These are phyloP conservation scores for Venturia aucupariae DNA, from an alignment of 2,329 filamentous ascomycete species.

Conservation along the genomic window DNA sequence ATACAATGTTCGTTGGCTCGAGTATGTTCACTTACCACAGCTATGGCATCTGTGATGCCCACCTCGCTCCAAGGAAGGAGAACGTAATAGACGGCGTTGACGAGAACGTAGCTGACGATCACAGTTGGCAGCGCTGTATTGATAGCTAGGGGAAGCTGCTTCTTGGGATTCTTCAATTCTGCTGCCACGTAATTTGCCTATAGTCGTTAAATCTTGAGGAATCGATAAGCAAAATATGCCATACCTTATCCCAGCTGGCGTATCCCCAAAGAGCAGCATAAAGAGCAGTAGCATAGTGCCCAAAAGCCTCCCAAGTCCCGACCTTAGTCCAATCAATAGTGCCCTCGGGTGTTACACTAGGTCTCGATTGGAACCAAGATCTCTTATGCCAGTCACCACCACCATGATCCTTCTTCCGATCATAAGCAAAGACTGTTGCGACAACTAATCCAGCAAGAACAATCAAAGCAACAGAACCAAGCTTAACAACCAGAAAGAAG, in stretches of 20 bases:
- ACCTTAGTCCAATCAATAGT: conserved; percentile 31
- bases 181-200: conserved; percentile 32
- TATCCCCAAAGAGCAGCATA: conserved; percentile 58
- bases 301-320: conserved; percentile 49
- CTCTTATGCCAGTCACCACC: conserved; percentile 32
- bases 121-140: conserved; percentile 53
- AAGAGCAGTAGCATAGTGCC: conserved; percentile 50
- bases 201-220: conserved; percentile 19
- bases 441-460: conserved; percentile 25
- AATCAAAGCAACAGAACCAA: conserved; percentile 25
- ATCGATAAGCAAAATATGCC: conserved; percentile 19
- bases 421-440: conserved; percentile 23
- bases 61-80: conserved; percentile 51
- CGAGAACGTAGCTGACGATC: conserved; percentile 48
- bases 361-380: conserved; percentile 47
- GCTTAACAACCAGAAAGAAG: conserved; percentile 33
- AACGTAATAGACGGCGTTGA: conserved; percentile 55
- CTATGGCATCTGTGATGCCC: conserved; percentile 51
- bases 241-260: conserved; percentile 57
- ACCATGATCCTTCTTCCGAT: conserved; percentile 24
- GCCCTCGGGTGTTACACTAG: conserved; percentile 38
- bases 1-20: conserved; percentile 20
- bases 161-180: conserved; percentile 27
- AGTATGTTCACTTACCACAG: conserved; percentile 40
- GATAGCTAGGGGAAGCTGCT: conserved; percentile 48